phyloP scores from a whole-genome alignment of 2,329 filamentous ascomycete genomes.

The Calonectria ilicicola region DNA sequence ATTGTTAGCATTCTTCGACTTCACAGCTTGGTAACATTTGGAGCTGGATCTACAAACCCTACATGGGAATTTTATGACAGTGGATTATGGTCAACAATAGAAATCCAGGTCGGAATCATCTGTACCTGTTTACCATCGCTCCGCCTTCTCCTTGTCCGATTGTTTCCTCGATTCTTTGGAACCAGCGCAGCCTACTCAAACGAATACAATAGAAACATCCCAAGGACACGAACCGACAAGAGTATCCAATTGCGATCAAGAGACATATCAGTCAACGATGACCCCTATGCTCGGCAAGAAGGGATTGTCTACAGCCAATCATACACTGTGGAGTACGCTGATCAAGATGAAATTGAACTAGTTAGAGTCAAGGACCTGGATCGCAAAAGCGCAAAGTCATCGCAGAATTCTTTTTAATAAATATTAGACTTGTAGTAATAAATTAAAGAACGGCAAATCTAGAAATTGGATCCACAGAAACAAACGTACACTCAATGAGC shows the following conservation, averaged over 20 bases:
- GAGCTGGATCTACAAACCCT: slow-evolving; percentile 42
- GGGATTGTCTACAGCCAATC: slow-evolving; percentile 41
- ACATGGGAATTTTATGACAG: slow-evolving; percentile 51
- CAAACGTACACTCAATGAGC: no score
- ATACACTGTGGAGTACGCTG: slow-evolving; percentile 48
- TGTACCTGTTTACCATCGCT: slow-evolving; percentile 54
- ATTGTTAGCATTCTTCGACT: slow-evolving; percentile 54
- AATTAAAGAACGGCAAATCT: background rate
- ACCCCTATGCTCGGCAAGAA: slow-evolving; percentile 22
- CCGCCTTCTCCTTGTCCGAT: slow-evolving; percentile 48
- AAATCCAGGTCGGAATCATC: slow-evolving; percentile 54
- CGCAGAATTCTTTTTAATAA: background rate
- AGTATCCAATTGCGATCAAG: background rate
- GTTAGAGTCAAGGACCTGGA: slow-evolving; percentile 38
- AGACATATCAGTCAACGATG: background rate
- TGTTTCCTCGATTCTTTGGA: slow-evolving; percentile 52
- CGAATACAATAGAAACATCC: slow-evolving; percentile 15
- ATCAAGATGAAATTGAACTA: slow-evolving; percentile 47
- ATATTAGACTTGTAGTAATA: no score
- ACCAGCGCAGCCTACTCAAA: slow-evolving; percentile 41
- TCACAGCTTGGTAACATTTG: slow-evolving; percentile 47
- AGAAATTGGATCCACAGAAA: no score
- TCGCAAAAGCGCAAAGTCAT: slow-evolving; percentile 27
- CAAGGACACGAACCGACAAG: background rate
- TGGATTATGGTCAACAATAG: slow-evolving; percentile 52